Base-by-base conservation (phyloP, 2,329 filamentous ascomycete genomes). In the Botrytis fabae region DNA sequence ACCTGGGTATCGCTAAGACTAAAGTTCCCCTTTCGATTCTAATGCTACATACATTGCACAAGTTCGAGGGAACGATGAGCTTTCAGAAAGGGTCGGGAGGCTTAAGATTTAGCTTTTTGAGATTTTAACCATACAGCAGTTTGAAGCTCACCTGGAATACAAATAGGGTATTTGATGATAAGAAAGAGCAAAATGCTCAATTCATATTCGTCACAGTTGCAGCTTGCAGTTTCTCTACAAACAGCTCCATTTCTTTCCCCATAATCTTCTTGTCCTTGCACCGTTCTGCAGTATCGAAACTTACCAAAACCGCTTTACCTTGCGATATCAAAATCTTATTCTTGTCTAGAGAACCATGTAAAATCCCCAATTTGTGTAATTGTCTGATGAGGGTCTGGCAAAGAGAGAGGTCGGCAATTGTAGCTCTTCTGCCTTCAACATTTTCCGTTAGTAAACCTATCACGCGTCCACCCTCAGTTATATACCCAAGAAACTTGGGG, bases 301-400 rank as follows among this genome's bases (percentile, higher is more conserved):
- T 81, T 40, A 84, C 76, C 7, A 84, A 72, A 60, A 81, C 77
- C 68, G 76, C 80, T 10, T 74, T 70, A 12, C 73, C 76, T 22
- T 80, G 73, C 2, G 48, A 74, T 8, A 84, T 71, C 20, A 84
- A 78, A 70, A 84, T 82, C 72, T 83, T 83, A 73, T 82, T 75
- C 72, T 78, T 80, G 74, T 83, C 83, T 68, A 82, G 75, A 76
- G 84, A 81, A 4, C 81, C 81, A 74, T 83, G 81, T 72, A 78
- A 75, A 51, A 84, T 80, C 0, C 80, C 79, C n/a, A 83, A 73
- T 2, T 48, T 18, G 75, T 84, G 83, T 70, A 84, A 75, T 69
- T 75, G 75, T n/a, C 25, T 22, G 28, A 84, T 74, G 25, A 73
- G 73, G 9, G 32, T 38, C 59, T 77, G 75, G 74, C 82, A 84